These are phyloP conservation scores for Cyberlindnera americana DNA, from an alignment of 805 yeast genomes.

Conservation along the genomic window DNA sequence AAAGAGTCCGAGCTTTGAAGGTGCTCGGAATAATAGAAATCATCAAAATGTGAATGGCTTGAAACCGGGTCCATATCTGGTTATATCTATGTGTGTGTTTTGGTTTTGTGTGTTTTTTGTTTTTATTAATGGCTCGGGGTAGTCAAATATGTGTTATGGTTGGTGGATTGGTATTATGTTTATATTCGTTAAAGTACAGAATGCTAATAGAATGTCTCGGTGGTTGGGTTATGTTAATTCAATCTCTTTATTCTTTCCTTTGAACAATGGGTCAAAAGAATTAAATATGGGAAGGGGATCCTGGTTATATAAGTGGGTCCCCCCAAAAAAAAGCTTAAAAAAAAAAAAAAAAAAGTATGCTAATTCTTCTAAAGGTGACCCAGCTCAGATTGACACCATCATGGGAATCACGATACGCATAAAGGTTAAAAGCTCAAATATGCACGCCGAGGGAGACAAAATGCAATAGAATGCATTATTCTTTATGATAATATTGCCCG, in stretches of 20 bases:
- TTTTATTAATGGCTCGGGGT: background rate
- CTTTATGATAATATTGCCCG: background rate
- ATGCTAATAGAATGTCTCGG: no score
- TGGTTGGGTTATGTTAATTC: no score
- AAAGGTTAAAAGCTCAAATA: slow-evolving; percentile 5
- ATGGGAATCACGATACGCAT: slow-evolving; percentile 12
- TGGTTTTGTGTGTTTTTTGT: background rate
- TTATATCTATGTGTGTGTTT: no score
- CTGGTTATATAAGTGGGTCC: background rate
- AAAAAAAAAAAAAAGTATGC: background rate
- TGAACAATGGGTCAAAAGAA: no score
- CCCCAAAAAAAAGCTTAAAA: background rate
- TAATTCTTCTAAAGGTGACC: background rate
- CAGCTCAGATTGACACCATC: slow-evolving; percentile 7
- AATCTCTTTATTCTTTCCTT: no score
- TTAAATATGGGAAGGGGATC: no score
- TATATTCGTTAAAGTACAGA: no score
- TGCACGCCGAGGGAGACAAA: slow-evolving; percentile 9
- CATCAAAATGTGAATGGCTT: slow-evolving; percentile 1
- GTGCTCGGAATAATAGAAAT: background rate
- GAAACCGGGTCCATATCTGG: slow-evolving; percentile 5
- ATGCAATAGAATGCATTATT: background rate
- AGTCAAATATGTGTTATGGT: background rate
- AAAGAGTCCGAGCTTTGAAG: background rate
- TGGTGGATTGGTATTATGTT: no score